Evolutionary conservation across 2,329 filamentous ascomycete genomes (phyloP).

Genomic region (Colletotrichum coccodes): DNA sequence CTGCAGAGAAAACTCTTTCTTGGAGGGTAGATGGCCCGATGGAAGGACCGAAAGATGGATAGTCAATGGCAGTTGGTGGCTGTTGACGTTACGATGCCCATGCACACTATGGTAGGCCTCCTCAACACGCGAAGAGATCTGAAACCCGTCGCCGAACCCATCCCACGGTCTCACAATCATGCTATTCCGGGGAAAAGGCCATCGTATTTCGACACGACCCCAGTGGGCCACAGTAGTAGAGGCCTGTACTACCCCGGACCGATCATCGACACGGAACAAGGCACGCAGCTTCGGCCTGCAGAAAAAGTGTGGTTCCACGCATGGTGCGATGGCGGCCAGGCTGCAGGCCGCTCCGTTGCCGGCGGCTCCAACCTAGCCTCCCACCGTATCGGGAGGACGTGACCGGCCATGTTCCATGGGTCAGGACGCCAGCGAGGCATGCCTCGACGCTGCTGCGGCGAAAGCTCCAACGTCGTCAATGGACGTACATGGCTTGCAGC

Average conservation of each 20-base stretch:
- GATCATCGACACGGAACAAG: slow-evolving; percentile 13
- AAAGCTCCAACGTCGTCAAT: background rate
- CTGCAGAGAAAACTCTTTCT: background rate
- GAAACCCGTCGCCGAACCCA: background rate
- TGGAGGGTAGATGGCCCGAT: background rate
- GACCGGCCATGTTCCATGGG: background rate
- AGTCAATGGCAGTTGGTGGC: background rate
- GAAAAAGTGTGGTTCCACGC: background rate
- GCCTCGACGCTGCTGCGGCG: background rate
- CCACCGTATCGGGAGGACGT: slow-evolving; percentile 5
- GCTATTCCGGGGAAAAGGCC: too few species aligned
- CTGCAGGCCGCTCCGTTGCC: slow-evolving; percentile 19
- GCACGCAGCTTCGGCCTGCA: slow-evolving; percentile 19
- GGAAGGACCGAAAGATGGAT: background rate
- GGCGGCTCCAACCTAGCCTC: slow-evolving; percentile 21
- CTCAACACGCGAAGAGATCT: background rate
- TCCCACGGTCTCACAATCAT: background rate
- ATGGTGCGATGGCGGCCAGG: background rate
- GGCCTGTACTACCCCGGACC: background rate
- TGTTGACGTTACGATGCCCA: background rate
- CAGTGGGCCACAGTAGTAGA: background rate
- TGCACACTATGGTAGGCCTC: background rate
- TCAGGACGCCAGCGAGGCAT: background rate
- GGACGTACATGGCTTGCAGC: slow-evolving; percentile 12
- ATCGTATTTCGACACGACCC: background rate